phyloP scores from a whole-genome alignment of 306 rosid genomes.

The Vigna reflexopilosa region DNA sequence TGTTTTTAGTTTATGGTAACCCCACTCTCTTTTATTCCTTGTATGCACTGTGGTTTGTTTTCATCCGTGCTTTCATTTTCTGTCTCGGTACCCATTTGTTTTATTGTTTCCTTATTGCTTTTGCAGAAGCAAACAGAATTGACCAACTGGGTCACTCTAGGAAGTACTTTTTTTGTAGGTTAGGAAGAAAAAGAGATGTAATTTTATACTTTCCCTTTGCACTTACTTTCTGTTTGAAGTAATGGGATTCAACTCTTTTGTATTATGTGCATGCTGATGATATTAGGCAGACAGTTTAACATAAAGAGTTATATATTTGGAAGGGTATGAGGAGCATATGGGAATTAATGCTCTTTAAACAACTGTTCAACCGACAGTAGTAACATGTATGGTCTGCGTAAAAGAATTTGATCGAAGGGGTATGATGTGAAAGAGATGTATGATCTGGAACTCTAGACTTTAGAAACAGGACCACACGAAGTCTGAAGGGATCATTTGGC shows the following conservation, averaged over 20 bases:
- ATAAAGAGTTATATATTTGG: not conserved
- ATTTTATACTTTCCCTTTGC: not conserved
- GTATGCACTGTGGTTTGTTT: not conserved
- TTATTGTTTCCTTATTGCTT: slow-evolving; percentile 14
- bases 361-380: not conserved
- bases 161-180: not conserved
- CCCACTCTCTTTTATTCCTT: not conserved
- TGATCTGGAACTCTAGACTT: not conserved
- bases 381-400: not conserved
- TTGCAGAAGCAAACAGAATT: not conserved
- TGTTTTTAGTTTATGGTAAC: not conserved
- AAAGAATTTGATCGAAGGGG: not conserved
- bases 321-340: not conserved
- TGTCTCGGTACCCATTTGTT: not conserved
- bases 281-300: not conserved
- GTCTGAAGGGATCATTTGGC: not conserved
- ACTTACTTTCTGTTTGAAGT: not conserved
- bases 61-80: not conserved
- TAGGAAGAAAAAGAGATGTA: not conserved
- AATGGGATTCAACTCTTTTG: not conserved
- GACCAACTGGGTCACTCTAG: not conserved
- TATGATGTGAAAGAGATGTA: not conserved
- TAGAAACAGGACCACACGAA: not conserved
- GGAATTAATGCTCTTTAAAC: not conserved
- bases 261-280: not conserved